Conservation (phyloP, 345 rosid species). For the Populus deltoides region DNA sequence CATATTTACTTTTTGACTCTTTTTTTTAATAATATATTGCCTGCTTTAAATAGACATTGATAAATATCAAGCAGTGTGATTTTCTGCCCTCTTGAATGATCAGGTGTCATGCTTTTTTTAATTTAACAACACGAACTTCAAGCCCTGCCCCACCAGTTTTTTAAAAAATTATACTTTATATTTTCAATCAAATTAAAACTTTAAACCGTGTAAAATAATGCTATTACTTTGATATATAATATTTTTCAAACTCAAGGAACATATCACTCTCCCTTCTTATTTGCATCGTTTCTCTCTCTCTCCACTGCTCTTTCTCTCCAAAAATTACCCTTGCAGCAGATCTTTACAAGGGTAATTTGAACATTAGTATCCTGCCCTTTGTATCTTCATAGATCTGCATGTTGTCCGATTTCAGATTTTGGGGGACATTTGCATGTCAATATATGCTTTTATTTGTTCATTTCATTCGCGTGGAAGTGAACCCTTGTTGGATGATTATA, state of each 20-base stretch:
- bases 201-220: too few species aligned
- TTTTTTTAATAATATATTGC: neutral
- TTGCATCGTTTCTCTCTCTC: too few species aligned
- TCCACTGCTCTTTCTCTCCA: constrained; percentile 7
- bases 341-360: constrained; percentile 37
- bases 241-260: too few species aligned
- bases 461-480: neutral
- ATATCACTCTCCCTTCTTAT: too few species aligned
- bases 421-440: constrained; percentile 31
- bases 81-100: too few species aligned
- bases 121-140: neutral
- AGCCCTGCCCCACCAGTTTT: neutral
- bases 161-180: too few species aligned
- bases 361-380: constrained; percentile 23
- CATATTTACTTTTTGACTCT: neutral
- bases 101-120: neutral
- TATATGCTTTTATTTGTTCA: neutral
- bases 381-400: constrained; percentile 32
- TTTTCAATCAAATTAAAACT: too few species aligned
- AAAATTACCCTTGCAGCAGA: constrained; percentile 6
- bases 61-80: too few species aligned
- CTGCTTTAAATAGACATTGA: neutral
- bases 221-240: too few species aligned
- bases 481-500: constrained; percentile 15
- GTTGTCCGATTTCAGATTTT: constrained; percentile 34